phyloP scores from a whole-genome alignment of 2,329 filamentous ascomycete genomes.

The Nemania sp. region DNA sequence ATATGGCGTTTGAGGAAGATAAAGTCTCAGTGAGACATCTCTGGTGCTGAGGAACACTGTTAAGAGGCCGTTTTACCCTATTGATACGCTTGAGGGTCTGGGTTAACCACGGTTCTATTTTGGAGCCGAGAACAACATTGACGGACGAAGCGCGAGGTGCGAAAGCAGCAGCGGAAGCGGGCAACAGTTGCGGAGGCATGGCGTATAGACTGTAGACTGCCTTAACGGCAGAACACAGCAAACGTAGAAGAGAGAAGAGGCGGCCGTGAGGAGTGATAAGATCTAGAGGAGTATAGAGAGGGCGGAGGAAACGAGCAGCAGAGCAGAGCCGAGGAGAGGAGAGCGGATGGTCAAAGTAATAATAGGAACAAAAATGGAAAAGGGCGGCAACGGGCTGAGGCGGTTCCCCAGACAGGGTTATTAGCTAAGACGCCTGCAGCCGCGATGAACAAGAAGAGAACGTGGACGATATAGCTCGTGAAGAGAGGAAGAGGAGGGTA shows the following conservation, averaged over 20 bases:
- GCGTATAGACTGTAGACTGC: slow-evolving; percentile 48
- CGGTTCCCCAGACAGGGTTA: slow-evolving; percentile 66
- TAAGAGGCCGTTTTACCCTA: slow-evolving; percentile 94
- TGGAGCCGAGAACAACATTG: slow-evolving; percentile 92
- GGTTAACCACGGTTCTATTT: slow-evolving; percentile 96
- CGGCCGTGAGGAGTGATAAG: slow-evolving; percentile 8
- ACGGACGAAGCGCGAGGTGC: slow-evolving; percentile 89
- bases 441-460: slow-evolving; percentile 69
- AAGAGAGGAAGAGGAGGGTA: slow-evolving; percentile 62
- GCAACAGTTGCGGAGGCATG: slow-evolving; percentile 94
- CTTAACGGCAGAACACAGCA: not conserved
- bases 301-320: not conserved
- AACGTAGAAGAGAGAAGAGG: not conserved
- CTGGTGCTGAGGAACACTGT: slow-evolving; percentile 95
- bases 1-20: slow-evolving; percentile 90
- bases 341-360: slow-evolving; percentile 53
- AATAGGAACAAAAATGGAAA: slow-evolving; percentile 57
- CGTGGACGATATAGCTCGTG: slow-evolving; percentile 68
- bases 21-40: slow-evolving; percentile 95
- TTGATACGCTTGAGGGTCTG: slow-evolving; percentile 97
- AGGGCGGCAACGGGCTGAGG: slow-evolving; percentile 62
- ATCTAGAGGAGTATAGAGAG: not conserved
- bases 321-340: not conserved
- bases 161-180: slow-evolving; percentile 95
- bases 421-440: slow-evolving; percentile 72